Evolutionary conservation across 768 basidiomycete genomes (phyloP).

Genomic region (Piloderma croceum): DNA sequence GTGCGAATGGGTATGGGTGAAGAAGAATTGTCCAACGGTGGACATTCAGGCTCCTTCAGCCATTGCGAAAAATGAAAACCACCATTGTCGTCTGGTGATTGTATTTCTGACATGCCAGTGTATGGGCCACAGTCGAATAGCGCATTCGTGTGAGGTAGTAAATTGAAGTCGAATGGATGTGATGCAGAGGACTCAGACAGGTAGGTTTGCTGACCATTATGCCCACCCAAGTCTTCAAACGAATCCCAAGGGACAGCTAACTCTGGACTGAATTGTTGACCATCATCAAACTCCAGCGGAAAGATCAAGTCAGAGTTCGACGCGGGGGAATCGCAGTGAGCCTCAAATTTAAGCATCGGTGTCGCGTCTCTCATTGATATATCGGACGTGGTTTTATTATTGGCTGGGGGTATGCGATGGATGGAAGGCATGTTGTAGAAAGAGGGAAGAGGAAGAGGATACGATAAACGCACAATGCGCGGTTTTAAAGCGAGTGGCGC

Average conservation of each 20-base stretch:
- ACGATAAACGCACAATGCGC: conserved; percentile 11
- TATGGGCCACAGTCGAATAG: conserved; percentile 30
- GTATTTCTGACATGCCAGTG: conserved; percentile 26
- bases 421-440: conserved; percentile 40
- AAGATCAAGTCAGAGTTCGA: conserved; percentile 31
- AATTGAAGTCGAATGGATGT: conserved; percentile 36
- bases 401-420: too few species aligned
- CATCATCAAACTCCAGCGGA: conserved; percentile 28
- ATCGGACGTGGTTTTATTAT: conserved; percentile 40
- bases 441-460: conserved; percentile 18
- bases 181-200: conserved; percentile 35
- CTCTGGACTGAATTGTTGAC: conserved; percentile 18
- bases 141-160: conserved; percentile 30
- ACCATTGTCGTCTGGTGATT: conserved; percentile 34
- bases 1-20: conserved; percentile 61
- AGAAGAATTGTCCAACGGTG: conserved; percentile 34
- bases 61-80: conserved; percentile 48
- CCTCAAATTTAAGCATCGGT: conserved; percentile 30
- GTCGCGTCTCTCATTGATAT: conserved; percentile 26
- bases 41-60: conserved; percentile 55
- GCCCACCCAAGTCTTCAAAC: conserved; percentile 20
- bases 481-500: conserved; percentile 36
- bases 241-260: conserved; percentile 20
- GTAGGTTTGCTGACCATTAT: conserved; percentile 31
- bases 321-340: conserved; percentile 33